A percentile compares a stretch with the other conserved stretches of the same genome.
phyloP scores from a whole-genome alignment of 169 alveolate genomes.

The Babesia sp. region DNA sequence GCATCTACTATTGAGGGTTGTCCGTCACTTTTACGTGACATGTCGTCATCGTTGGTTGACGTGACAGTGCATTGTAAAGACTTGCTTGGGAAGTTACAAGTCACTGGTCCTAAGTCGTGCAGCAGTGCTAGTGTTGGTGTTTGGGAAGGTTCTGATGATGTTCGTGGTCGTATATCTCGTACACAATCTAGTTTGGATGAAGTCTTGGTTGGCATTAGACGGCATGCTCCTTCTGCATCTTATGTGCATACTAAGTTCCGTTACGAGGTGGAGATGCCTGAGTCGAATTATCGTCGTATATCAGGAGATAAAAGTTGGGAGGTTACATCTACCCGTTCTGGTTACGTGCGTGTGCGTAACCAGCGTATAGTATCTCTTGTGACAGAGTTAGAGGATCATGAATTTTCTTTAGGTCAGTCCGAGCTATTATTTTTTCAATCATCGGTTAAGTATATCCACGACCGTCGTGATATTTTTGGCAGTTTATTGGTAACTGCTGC shows the following conservation, averaged over 20 bases:
- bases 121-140: slow-evolving; percentile 67
- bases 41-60: slow-evolving; percentile 35
- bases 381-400: slow-evolving; percentile 53
- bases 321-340: slow-evolving; percentile 90
- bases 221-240: slow-evolving; percentile 32
- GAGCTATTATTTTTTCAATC: slow-evolving; percentile 58
- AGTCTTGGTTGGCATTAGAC: slow-evolving; percentile 46
- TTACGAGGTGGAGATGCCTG: slow-evolving; percentile 89
- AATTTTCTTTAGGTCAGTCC: slow-evolving; percentile 82
- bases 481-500: slow-evolving; percentile 78
- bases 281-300: slow-evolving; percentile 69
- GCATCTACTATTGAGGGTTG: slow-evolving; percentile 9
- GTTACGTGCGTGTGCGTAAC: slow-evolving; percentile 88
- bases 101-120: slow-evolving; percentile 65
- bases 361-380: slow-evolving; percentile 55
- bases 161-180: slow-evolving; percentile 39
- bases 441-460: slow-evolving; percentile 34
- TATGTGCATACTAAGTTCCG: slow-evolving; percentile 85
- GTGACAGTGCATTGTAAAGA: slow-evolving; percentile 66
- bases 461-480: slow-evolving; percentile 58
- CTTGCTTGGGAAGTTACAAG: slow-evolving; percentile 63
- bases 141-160: slow-evolving; percentile 65
- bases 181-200: slow-evolving; percentile 42
- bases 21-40: slow-evolving; percentile 36
- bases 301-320: slow-evolving; percentile 73